Evolutionary conservation across 2,329 filamentous ascomycete genomes (phyloP).

Genomic region (Exophiala mesophila): DNA sequence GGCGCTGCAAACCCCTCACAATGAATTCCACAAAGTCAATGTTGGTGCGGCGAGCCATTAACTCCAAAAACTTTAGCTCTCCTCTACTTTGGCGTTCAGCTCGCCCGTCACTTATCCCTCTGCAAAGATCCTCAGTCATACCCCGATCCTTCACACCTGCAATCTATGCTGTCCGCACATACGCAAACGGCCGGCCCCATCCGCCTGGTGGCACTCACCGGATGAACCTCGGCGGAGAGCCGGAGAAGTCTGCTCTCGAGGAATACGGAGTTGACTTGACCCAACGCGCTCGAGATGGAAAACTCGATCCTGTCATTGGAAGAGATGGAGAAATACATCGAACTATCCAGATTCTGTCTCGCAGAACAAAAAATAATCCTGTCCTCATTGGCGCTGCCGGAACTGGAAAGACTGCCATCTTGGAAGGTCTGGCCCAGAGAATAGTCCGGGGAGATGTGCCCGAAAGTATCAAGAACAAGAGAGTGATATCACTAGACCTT

Average conservation of each 20-base stretch:
- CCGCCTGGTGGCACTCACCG: slow-evolving; percentile 88
- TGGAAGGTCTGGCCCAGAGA: slow-evolving; percentile 89
- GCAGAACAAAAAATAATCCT: slow-evolving; percentile 96
- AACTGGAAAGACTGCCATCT: slow-evolving; percentile 97
- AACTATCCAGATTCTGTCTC: slow-evolving; percentile 87
- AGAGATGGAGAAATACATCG: slow-evolving; percentile 86
- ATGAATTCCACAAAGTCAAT: slow-evolving; percentile 22
- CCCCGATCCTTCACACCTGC: slow-evolving; percentile 1
- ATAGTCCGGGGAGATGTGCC: slow-evolving; percentile 92
- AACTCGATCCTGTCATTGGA: slow-evolving; percentile 93
- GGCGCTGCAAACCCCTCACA: slow-evolving; percentile 7
- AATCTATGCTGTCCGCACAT: slow-evolving; percentile 30
- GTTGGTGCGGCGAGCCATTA: slow-evolving; percentile 22
- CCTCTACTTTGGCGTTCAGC: slow-evolving; percentile 7
- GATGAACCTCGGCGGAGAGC: slow-evolving; percentile 77
- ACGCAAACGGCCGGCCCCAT: slow-evolving; percentile 60
- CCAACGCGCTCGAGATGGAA: slow-evolving; percentile 75
- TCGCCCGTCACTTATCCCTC: slow-evolving; percentile 1
- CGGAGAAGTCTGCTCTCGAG: slow-evolving; percentile 81
- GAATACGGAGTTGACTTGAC: slow-evolving; percentile 90
- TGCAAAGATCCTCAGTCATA: not conserved
- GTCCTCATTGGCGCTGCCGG: slow-evolving; percentile 96
- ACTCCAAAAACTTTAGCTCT: slow-evolving; percentile 10
- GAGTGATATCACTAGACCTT: slow-evolving; percentile 80
- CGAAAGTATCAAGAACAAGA: slow-evolving; percentile 91